Conservation (phyloP, 164 flowering plant genomes). For the Warburgia ugandensis region DNA sequence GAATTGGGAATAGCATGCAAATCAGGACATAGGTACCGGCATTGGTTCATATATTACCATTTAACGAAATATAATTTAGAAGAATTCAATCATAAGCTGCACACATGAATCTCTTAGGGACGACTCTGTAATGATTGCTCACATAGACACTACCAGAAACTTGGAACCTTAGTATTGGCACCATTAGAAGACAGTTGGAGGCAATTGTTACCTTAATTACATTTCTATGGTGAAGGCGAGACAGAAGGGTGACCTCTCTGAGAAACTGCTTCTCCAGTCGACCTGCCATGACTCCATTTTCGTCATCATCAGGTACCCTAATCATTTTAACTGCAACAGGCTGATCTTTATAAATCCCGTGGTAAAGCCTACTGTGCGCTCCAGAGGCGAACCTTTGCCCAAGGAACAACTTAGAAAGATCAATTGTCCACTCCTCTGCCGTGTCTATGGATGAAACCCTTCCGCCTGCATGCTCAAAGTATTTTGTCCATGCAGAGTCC, state of each 20-base stretch:
- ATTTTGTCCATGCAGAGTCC: constrained; percentile 68
- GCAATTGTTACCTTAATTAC: constrained; percentile 80
- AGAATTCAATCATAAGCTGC: no score
- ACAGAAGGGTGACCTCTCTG: constrained; percentile 61
- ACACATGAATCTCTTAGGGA: no score
- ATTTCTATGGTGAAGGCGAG: constrained; percentile 66
- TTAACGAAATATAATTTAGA: no score
- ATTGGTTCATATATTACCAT: no score
- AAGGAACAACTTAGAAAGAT: constrained; percentile 61
- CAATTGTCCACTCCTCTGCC: constrained; percentile 56
- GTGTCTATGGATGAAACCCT: constrained; percentile 62
- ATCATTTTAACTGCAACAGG: constrained; percentile 82
- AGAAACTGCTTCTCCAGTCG: constrained; percentile 64
- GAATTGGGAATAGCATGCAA: no score
- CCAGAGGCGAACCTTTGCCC: constrained; percentile 79
- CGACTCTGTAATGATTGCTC: no score
- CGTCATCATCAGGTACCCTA: constrained; percentile 71
- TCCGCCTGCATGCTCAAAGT: constrained; percentile 70
- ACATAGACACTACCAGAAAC: no score
- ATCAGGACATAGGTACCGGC: no score
- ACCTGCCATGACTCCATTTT: constrained; percentile 49
- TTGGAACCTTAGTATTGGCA: no score
- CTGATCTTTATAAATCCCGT: constrained; percentile 65
- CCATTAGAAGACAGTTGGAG: no score
- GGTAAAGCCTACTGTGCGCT: constrained; percentile 80